Evolutionary conservation across 129 eudicot genomes (phyloP).

Genomic region (Smallanthus sonchifolius): DNA sequence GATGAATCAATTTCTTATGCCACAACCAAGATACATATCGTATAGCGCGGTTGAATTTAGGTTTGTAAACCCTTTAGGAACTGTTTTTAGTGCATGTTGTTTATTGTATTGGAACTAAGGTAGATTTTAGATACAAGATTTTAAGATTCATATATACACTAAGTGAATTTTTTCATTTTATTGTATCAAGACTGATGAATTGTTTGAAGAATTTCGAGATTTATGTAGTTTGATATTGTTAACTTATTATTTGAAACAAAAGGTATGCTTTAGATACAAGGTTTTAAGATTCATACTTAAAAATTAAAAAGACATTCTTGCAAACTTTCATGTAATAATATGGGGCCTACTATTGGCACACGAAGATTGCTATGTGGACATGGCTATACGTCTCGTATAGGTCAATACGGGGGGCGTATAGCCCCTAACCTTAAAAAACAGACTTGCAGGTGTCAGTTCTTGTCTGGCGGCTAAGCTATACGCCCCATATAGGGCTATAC

Average conservation of each 20-base stretch:
- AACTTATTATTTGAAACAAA: neutral
- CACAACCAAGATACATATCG: conserved; percentile 24
- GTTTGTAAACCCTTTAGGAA: neutral
- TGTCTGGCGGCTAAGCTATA: too few species aligned
- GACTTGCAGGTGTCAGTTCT: too few species aligned
- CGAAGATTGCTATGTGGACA: too few species aligned
- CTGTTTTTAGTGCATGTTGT: neutral
- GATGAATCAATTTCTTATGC: conserved; percentile 30
- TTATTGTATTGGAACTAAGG: neutral
- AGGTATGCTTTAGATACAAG: conserved; percentile 25
- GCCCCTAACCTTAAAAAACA: too few species aligned
- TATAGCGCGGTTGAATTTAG: conserved; percentile 7
- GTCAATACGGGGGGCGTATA: too few species aligned
- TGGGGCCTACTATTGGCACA: too few species aligned
- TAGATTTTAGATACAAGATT: neutral
- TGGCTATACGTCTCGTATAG: too few species aligned
- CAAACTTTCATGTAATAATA: too few species aligned
- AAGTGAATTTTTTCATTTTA: conserved; percentile 2
- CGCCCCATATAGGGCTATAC: too few species aligned
- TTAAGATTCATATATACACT: conserved; percentile 16
- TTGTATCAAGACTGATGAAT: conserved; percentile 3
- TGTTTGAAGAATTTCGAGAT: neutral
- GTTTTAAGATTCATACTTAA: too few species aligned
- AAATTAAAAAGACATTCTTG: too few species aligned
- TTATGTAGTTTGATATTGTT: neutral